Conservation (phyloP, 2,329 filamentous ascomycete genomes). For the Ceratocystis smalleyi region DNA sequence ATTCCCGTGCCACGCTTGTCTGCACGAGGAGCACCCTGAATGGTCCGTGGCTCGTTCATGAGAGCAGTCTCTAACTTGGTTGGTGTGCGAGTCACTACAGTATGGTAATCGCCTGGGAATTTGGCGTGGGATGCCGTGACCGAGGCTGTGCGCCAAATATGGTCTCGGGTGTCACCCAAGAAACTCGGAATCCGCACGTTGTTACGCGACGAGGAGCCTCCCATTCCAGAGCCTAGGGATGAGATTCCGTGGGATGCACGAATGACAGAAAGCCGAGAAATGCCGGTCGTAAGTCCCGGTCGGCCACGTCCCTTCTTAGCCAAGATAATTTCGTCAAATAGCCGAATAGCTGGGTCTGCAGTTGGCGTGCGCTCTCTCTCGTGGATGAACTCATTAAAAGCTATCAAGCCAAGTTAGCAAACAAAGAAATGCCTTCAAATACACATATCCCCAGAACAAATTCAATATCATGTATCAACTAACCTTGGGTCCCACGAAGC, state of each 20-base stretch:
- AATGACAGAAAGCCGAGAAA: constrained; percentile 45
- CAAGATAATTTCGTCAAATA: constrained; percentile 74
- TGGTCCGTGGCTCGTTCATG: constrained; percentile 83
- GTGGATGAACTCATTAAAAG: constrained; percentile 72
- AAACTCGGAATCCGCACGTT: constrained; percentile 38
- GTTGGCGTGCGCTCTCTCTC: constrained; percentile 54
- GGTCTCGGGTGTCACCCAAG: constrained; percentile 57
- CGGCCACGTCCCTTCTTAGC: constrained; percentile 58
- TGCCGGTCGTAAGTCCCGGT: constrained; percentile 47
- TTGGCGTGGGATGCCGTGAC: constrained; percentile 45
- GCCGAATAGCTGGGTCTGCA: constrained; percentile 49
- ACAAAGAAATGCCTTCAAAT: neutral
- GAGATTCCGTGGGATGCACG: constrained; percentile 34
- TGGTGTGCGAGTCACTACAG: constrained; percentile 51
- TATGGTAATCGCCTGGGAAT: constrained; percentile 47
- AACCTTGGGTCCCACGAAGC: constrained; percentile 53
- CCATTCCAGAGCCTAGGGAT: constrained; percentile 20
- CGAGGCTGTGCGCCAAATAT: constrained; percentile 59
- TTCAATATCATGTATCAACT: constrained; percentile 17
- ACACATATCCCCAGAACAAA: neutral
- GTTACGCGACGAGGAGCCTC: constrained; percentile 19
- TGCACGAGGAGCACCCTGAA: constrained; percentile 66
- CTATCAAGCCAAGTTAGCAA: constrained; percentile 16
- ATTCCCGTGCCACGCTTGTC: constrained; percentile 37
- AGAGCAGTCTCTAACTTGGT: constrained; percentile 69